Conservation (phyloP, 2,329 filamentous ascomycete species). For the Fusarium keratoplasticum region DNA sequence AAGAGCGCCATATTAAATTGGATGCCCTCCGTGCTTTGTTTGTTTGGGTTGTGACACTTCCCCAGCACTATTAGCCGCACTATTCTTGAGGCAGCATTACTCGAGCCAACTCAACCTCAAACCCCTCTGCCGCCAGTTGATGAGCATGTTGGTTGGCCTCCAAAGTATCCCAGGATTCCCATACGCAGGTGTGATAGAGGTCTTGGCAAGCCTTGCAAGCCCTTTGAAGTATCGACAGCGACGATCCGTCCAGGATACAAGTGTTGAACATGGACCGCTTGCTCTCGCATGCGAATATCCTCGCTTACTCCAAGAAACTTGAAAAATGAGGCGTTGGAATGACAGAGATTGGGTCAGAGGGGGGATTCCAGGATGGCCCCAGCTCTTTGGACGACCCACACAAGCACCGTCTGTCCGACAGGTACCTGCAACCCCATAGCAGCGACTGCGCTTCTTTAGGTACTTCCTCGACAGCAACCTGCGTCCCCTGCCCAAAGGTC, state of each 20-base stretch:
- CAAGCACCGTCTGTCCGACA: not conserved
- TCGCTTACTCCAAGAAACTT: not conserved
- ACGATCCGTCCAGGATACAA: not conserved
- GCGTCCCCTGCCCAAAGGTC: not conserved
- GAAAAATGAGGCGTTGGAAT: constrained; percentile 15
- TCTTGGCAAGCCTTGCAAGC: not conserved
- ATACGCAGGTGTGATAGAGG: not conserved
- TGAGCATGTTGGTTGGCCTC: not conserved
- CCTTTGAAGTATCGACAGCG: not conserved
- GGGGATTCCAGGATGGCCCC: constrained; percentile 6
- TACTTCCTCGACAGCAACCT: not conserved
- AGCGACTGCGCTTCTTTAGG: not conserved
- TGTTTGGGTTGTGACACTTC: not conserved
- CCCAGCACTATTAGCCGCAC: not conserved
- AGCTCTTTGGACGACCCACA: constrained; percentile 1
- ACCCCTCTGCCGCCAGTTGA: not conserved
- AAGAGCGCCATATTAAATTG: not conserved
- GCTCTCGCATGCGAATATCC: not conserved
- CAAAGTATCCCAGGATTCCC: not conserved
- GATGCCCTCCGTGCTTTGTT: not conserved
- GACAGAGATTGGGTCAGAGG: constrained; percentile 8
- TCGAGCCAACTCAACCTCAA: not conserved
- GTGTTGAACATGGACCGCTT: not conserved
- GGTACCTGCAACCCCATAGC: not conserved
- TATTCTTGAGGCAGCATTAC: not conserved